Evolutionary conservation across 352 stramenopile genomes (phyloP), one percentile per base, ranked within the genome.

Genomic region (Phytophthora pistaciae): DNA sequence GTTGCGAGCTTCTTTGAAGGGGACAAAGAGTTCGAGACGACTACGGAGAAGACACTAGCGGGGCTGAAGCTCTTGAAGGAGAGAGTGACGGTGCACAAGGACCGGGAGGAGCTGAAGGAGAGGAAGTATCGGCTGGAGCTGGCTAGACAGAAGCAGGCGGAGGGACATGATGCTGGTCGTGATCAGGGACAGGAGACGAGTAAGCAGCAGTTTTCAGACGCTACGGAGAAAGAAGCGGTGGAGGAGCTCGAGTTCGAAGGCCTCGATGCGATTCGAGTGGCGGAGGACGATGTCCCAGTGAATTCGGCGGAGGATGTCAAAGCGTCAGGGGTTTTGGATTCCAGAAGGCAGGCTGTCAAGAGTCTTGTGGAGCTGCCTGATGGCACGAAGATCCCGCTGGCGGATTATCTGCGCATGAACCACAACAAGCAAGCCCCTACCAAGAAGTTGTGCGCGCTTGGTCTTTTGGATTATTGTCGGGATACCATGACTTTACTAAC

Each of bases 61-160:
- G 70, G 66, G 33, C 57, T 94, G 21, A 60, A 69, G 29, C 14
- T 82, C 56, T 72, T 96, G 18, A 88, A 83, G 50, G 67, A 85
- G 20, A 78, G 87, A 56, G 86, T 96, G 40, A 69, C 77, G 8
- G 60, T 90, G 36, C 79, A 92, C 66, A 92, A 91, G 57, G 77
- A 85, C 1, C 84, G 79, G 1, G 87, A 93, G 56, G 87, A 95
- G 64, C 73, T 87, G 57, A 78, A 71, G 16, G 87, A 95, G 64
- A 77, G 74, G 40, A 82, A 84, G 49, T 73, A 90, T 64, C 77
- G 84, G 4, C 63, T 93, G 3, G 71, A 87, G 27, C 57, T 77
- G 3, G 84, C 87, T n/a, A 80, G 87, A 6, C 56, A 79, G 9
- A 75, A 78, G 21, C 83, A 91, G 23, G 59, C 64, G 14, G 61